Evolutionary conservation across 805 yeast genomes (phyloP).

Genomic region (Metschnikowia lochheadii): DNA sequence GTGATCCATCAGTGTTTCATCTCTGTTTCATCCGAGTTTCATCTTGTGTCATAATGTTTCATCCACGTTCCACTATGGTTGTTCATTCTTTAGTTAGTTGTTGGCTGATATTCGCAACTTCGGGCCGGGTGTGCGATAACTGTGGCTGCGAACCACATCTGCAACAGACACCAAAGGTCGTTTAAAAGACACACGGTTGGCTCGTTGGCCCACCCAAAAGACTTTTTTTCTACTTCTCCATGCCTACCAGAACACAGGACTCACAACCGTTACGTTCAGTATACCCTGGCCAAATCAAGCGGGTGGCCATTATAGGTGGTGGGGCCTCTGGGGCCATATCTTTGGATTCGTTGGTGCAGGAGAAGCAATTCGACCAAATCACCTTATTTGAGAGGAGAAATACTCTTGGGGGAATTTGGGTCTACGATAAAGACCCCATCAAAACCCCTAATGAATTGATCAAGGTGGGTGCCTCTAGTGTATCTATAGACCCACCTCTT

Average conservation of each 20-base stretch:
- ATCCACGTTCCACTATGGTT: too few relatives aligned
- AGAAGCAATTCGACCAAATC: conserved; percentile 28
- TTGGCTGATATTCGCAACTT: background rate
- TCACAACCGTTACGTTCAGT: background rate
- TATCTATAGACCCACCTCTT: conserved; percentile 25
- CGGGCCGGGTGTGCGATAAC: background rate
- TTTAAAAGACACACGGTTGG: background rate
- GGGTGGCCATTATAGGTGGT: conserved; percentile 47
- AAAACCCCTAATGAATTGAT: conserved; percentile 13
- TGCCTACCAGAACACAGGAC: background rate
- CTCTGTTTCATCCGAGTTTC: too few relatives aligned
- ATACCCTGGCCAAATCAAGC: conserved; percentile 13
- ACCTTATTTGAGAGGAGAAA: conserved; percentile 40
- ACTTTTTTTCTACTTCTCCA: background rate
- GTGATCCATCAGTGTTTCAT: too few relatives aligned
- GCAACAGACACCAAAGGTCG: background rate
- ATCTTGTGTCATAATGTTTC: too few relatives aligned
- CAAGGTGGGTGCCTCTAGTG: conserved; percentile 19
- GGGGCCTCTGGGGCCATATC: conserved; percentile 48
- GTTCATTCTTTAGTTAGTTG: too few relatives aligned
- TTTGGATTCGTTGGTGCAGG: conserved; percentile 36
- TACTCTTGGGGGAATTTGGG: conserved; percentile 44
- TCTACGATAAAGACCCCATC: conserved; percentile 22
- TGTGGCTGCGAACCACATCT: conserved; percentile 16
- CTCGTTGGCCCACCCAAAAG: too few relatives aligned